A percentile compares a stretch with the other conserved stretches of the same genome.
Evolutionary conservation across 2,329 filamentous ascomycete genomes (phyloP).

Genomic region (Cryoendolithus antarcticus): DNA sequence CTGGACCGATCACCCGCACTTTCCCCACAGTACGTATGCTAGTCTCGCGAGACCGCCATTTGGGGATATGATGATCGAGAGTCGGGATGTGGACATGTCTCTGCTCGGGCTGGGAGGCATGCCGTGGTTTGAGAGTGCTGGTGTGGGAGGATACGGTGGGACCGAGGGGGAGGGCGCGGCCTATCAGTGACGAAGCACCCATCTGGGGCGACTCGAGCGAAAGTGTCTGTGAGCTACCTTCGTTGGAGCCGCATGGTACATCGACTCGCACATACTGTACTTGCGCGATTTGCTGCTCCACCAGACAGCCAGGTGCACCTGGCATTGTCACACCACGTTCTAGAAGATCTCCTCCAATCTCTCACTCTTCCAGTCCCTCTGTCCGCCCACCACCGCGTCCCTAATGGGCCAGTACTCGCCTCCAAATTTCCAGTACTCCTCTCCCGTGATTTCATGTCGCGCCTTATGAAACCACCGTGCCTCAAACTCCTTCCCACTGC

Average conservation of each 20-base stretch:
- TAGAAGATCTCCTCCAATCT: conserved; percentile 61
- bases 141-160: no score
- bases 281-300: no score
- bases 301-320: no score
- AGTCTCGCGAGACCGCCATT: conserved; percentile 10
- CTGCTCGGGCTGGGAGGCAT: conserved; percentile 56
- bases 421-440: conserved; percentile 81
- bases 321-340: no score
- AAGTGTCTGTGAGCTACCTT: no score
- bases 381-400: conserved; percentile 51
- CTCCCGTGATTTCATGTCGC: conserved; percentile 66
- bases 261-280: no score
- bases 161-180: no score
- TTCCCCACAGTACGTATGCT: no score
- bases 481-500: conserved; percentile 64
- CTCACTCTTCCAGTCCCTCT: conserved; percentile 48
- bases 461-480: conserved; percentile 76
- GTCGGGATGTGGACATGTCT: conserved; percentile 65
- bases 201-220: no score
- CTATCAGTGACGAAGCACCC: no score
- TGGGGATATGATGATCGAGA: conserved; percentile 57
- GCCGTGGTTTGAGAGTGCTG: conserved; percentile 51
- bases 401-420: conserved; percentile 77
- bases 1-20: no score
- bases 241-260: no score